Base-by-base conservation (phyloP, 73 alveolate genomes). In the Paramecium sexaurelia region DNA sequence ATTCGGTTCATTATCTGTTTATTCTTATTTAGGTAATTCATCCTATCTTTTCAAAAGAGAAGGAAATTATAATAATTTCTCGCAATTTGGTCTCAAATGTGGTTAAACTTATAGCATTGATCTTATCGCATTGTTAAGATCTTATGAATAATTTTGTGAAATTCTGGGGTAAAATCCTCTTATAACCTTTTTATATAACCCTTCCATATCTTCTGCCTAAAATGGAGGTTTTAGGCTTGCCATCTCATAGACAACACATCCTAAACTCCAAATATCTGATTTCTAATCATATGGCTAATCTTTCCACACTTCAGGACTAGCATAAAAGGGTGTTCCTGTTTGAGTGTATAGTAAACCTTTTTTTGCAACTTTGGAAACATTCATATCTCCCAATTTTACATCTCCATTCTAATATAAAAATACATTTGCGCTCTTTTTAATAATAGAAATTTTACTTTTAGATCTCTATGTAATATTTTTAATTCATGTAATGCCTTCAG, bases 141-240 rank as follows among this genome's bases (percentile, higher is more conserved):
- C 96, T 84, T 95, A 68, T 7, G 96, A 91, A 94, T 87, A 95
- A 84, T 91, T 85, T 37, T 92, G 87, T 8, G 91, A 89, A 17
- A 95, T 95, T 91, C 94, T 91, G 20, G 96, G 98, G 82, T 95
- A 95, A 91, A 93, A 88, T 2, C 98, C 97, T 91, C 90, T 91
- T 85, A 95, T 91, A 3, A 95, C 96, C 92, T 90, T 95, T 37
- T 95, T 85, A 92, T 91, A 95, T 45, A 95, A 75, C 27, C 94
- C 97, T 95, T 95, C 98, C 98, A 95, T 95, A 82, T 93, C 94
- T 37, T 95, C 97, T 1, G 98, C 97, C 47, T 96, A 43, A 93
- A 95, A 95, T 13, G 98, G 97, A 4, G 98, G 95, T 73, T 93
- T 95, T 43, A 95, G 83, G 82, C 94, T 83, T 55, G 94, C 90